Base-by-base conservation (phyloP, 208 protist species). In the Entamoeba dispar region DNA sequence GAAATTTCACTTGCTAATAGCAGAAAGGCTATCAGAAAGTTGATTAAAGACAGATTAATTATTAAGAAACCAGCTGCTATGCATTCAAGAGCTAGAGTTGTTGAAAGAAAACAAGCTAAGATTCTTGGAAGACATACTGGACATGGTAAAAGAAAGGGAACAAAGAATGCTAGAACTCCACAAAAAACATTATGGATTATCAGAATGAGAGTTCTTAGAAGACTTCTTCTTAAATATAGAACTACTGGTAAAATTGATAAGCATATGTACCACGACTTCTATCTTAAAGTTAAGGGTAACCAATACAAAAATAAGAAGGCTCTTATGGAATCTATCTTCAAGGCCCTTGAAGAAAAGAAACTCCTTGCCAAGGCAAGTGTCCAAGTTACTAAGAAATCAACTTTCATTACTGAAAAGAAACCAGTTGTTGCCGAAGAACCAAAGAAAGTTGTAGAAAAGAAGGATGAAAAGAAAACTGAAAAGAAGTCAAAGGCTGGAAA, bases 231-330 rank as follows among this genome's bases (percentile, higher is more conserved):
- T 94, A 99, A 98, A 96, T 99, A 99, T 97, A 96, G 98, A 94
- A 97, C 98, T 94, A 94, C 96, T 77, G 97, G 98, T 94, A 99
- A 99, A 97, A 98, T 99, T 95, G 97, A 99, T 96, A 97, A 96
- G 94, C 97, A 98, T 95, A 94, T 98, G 73, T 99, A 95, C 92
- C 57, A 93, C n/a, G 57, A 55, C 19, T 77, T 95, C 31, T 95
- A 95, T n/a, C 6, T 90, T 4, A 91, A 94, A 14, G 94, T 96
- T 73, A 99, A 99, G 97, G 98, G 98, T 98, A 99, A 99, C 97
- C 97, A 97, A 92, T 99, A 99, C 98, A 98, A 98, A 96, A 99
- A 99, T 97, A 99, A 99, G 97, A 97, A 98, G 94, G 98, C 97
- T 93, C 96, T 99, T 43, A 97, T 99, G 95, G 98, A 99, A 96